These are phyloP conservation scores for Grosmannia serpens DNA, from an alignment of 2,329 filamentous ascomycete genomes.

Conservation along the genomic window DNA sequence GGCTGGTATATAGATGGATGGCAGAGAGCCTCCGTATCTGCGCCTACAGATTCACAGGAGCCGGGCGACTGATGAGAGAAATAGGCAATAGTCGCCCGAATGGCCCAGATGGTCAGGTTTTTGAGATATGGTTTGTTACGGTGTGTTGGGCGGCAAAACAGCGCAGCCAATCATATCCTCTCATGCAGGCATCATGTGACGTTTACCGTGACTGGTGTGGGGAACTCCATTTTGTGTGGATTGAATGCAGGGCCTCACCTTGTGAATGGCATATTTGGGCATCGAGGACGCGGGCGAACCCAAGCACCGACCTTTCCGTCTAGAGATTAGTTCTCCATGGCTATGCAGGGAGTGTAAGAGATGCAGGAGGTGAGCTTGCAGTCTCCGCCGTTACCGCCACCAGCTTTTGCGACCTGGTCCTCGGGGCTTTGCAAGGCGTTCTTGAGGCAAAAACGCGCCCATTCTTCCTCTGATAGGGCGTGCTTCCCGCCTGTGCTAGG, in stretches of 20 bases:
- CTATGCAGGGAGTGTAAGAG: neutral
- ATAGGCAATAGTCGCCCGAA: neutral
- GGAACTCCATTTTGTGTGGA: neutral
- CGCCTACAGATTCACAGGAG: neutral
- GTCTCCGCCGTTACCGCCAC: neutral
- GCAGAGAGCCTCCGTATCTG: neutral
- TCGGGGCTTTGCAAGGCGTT: neutral
- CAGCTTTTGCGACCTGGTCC: neutral
- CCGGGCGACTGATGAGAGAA: neutral
- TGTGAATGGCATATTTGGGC: neutral
- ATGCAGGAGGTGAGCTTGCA: neutral
- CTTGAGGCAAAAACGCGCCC: too few relatives aligned
- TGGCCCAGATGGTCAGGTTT: neutral
- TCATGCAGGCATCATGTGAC: neutral
- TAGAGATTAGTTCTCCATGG: neutral
- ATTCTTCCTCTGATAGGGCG: neutral
- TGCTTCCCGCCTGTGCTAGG: neutral
- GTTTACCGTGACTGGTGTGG: neutral
- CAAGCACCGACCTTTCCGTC: neutral
- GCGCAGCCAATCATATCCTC: neutral
- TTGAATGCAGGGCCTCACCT: neutral
- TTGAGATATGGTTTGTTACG: neutral
- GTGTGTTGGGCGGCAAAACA: slow-evolving; percentile 1
- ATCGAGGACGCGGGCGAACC: neutral
- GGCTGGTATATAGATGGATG: neutral